Evolutionary conservation across 768 basidiomycete species (phyloP).

Genomic region (Russula abietina): DNA sequence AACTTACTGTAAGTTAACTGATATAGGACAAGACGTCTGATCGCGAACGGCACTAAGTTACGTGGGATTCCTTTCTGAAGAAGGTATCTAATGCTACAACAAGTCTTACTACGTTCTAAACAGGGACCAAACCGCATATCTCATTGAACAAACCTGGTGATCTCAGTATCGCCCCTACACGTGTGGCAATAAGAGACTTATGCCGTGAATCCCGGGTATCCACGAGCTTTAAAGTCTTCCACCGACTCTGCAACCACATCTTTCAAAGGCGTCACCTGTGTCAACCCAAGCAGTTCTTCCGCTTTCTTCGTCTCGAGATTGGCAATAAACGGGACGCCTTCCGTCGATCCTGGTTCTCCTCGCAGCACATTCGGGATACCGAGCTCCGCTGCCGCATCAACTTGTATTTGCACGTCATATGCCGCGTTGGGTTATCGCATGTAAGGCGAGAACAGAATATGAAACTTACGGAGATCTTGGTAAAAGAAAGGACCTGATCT

Average conservation of each 20-base stretch:
- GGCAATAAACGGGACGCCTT: not conserved
- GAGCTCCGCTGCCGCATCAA: conserved; percentile 14
- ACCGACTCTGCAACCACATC: conserved; percentile 8
- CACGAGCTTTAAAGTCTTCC: conserved; percentile 13
- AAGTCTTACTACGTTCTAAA: not conserved
- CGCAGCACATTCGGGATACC: conserved; percentile 9
- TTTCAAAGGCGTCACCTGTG: not conserved
- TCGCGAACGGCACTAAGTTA: not conserved
- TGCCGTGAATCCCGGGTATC: conserved; percentile 12
- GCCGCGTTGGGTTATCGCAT: not conserved
- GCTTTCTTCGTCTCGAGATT: conserved; percentile 9
- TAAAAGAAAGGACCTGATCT: conserved; percentile 8
- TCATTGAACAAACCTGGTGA: not conserved
- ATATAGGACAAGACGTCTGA: not conserved
- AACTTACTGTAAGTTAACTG: too few relatives aligned
- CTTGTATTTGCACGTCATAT: not conserved
- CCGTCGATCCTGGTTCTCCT: conserved; percentile 10
- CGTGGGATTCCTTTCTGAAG: not conserved
- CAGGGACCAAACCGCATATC: not conserved
- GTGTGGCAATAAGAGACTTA: not conserved
- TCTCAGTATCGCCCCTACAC: not conserved
- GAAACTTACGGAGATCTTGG: conserved; percentile 3
- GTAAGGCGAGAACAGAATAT: not conserved
- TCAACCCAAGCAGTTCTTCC: conserved; percentile 8
- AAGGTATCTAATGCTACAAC: not conserved